These are phyloP conservation scores for Hymenoscyphus albidus DNA, from an alignment of 2,329 filamentous ascomycete species.

Conservation along the genomic window DNA sequence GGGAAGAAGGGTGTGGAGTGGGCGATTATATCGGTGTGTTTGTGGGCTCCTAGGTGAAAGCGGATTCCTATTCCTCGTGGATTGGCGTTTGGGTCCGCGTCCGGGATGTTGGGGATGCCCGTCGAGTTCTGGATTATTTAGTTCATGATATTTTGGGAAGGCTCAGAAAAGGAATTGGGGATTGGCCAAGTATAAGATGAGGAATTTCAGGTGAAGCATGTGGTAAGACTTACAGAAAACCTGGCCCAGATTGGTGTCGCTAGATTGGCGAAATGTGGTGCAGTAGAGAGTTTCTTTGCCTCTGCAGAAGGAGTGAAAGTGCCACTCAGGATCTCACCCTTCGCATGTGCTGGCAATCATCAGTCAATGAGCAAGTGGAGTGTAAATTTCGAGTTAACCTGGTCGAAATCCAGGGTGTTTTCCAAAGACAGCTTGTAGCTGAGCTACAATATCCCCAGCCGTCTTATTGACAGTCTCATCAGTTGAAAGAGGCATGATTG, in stretches of 20 bases:
- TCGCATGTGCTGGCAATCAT: constrained; percentile 46
- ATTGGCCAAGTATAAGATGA: background rate
- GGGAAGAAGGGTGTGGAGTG: constrained; percentile 53
- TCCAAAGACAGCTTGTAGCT: constrained; percentile 39
- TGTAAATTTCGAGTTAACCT: constrained; percentile 29
- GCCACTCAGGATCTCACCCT: constrained; percentile 49
- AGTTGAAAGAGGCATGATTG: constrained; percentile 43
- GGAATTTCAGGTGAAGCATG: no score
- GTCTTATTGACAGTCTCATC: constrained; percentile 40
- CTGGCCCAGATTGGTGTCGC: constrained; percentile 44
- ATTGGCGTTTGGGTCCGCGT: constrained; percentile 45
- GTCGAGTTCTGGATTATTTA: constrained; percentile 38
- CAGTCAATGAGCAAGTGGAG: background rate
- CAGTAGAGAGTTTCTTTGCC: constrained; percentile 43
- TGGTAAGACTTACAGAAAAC: constrained; percentile 39
- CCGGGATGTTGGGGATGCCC: constrained; percentile 47
- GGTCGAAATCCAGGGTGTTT: constrained; percentile 41
- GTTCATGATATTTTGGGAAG: background rate
- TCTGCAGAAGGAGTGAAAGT: constrained; percentile 47
- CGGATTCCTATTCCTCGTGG: constrained; percentile 48
- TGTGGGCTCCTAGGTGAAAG: constrained; percentile 43
- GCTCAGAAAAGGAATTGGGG: background rate
- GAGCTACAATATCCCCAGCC: constrained; percentile 36
- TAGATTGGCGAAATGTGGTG: constrained; percentile 45
- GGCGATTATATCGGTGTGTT: constrained; percentile 54